Percentiles rank a stretch among this genome's conserved stretches.
These are phyloP conservation scores for Hanseniaspora valbyensis DNA, from an alignment of 805 yeast genomes.

Conservation along the genomic window DNA sequence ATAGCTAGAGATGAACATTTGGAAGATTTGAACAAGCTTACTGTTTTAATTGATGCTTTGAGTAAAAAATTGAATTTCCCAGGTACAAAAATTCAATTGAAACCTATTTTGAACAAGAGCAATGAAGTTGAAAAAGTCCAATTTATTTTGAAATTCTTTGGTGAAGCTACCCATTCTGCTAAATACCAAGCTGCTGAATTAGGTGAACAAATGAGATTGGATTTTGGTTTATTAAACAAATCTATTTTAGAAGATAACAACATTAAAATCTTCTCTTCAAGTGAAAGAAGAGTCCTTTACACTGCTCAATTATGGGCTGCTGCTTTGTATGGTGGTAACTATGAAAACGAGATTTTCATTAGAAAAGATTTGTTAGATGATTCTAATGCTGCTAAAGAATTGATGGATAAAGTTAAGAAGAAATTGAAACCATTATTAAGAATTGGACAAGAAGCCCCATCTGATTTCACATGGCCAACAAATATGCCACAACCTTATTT, in stretches of 20 bases:
- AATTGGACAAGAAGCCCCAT: slow-evolving; percentile 94
- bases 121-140: slow-evolving; percentile 82
- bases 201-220: slow-evolving; percentile 92
- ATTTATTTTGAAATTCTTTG: slow-evolving; percentile 96
- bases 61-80: slow-evolving; percentile 84
- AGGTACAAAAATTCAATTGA: slow-evolving; percentile 91
- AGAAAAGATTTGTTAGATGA: slow-evolving; percentile 90
- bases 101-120: slow-evolving; percentile 64
- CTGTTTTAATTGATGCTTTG: slow-evolving; percentile 67
- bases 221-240: slow-evolving; percentile 72
- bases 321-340: slow-evolving; percentile 52
- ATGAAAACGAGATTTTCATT: slow-evolving; percentile 55
- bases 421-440: slow-evolving; percentile 86
- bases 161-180: slow-evolving; percentile 98
- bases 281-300: slow-evolving; percentile 89
- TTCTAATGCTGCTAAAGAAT: slow-evolving; percentile 93
- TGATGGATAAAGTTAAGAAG: slow-evolving; percentile 96
- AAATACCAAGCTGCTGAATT: slow-evolving; percentile 86
- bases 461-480: slow-evolving; percentile 97
- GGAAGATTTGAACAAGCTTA: slow-evolving; percentile 71
- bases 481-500: slow-evolving; percentile 95
- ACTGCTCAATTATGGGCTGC: slow-evolving; percentile 81
- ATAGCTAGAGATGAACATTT: slow-evolving; percentile 67
- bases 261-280: slow-evolving; percentile 77
- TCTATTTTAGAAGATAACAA: slow-evolving; percentile 60